A percentile compares a stretch with the other conserved stretches of the same genome.
These are phyloP conservation scores for Verbena officinalis DNA, from an alignment of 257 asterid genomes.

Conservation along the genomic window DNA sequence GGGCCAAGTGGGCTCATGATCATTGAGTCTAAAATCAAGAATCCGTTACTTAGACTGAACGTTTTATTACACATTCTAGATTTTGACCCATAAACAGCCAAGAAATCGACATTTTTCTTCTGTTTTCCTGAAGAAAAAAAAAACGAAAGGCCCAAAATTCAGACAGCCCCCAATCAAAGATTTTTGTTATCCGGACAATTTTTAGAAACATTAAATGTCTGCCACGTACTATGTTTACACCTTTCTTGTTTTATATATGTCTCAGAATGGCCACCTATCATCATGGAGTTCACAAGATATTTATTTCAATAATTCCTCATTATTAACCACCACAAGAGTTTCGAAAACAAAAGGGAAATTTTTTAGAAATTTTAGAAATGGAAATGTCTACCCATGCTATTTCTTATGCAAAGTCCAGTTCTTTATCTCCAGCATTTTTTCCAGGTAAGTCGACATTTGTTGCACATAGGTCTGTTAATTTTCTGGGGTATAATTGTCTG, in stretches of 20 bases:
- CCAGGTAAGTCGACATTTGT: constrained; percentile 32
- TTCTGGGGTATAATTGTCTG: constrained; percentile 50
- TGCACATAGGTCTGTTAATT: constrained; percentile 38
- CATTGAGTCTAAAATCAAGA: not conserved
- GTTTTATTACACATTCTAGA: not conserved
- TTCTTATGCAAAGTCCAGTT: constrained; percentile 36
- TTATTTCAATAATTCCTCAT: constrained; percentile 1
- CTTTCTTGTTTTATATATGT: constrained; percentile 20
- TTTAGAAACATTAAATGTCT: constrained; percentile 27
- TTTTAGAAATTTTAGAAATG: constrained; percentile 14
- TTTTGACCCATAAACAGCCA: not conserved
- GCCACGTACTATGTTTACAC: constrained; percentile 31
- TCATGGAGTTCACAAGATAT: not conserved
- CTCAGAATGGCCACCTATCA: constrained; percentile 20
- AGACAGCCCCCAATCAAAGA: not conserved
- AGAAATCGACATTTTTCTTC: not conserved
- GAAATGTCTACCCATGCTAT: constrained; percentile 39
- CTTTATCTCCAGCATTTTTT: constrained; percentile 34
- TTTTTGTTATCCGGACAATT: constrained; percentile 26
- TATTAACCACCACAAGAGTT: not conserved
- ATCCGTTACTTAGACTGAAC: not conserved
- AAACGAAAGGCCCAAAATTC: not conserved
- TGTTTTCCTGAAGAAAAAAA: too few species aligned
- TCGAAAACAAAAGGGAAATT: not conserved
- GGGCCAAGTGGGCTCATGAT: constrained; percentile 8